These are phyloP conservation scores for Chrysanthemum lavandulifolium DNA, from an alignment of 129 eudicot genomes.

Conservation along the genomic window DNA sequence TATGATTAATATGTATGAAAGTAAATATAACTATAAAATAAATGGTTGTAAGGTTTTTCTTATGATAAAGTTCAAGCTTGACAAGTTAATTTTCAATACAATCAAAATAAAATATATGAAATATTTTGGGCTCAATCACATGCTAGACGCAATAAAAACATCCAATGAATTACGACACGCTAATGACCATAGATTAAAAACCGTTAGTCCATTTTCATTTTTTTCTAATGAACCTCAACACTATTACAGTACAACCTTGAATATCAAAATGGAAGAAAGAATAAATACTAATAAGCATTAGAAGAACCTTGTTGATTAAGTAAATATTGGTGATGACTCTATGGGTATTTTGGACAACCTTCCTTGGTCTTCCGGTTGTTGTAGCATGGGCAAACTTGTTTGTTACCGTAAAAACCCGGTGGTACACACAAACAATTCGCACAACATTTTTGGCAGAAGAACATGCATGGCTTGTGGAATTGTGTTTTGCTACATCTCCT, in stretches of 20 bases:
- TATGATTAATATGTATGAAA: too few relatives aligned
- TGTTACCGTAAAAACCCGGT: conserved; percentile 79
- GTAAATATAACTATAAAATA: too few relatives aligned
- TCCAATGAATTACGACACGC: too few relatives aligned
- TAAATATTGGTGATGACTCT: conserved; percentile 1
- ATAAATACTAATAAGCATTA: neutral
- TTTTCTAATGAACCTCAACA: neutral
- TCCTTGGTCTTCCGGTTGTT: conserved; percentile 90
- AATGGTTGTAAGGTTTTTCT: too few relatives aligned
- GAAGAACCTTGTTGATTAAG: neutral
- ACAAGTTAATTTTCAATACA: too few relatives aligned
- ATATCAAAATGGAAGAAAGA: neutral
- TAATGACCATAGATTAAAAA: too few relatives aligned
- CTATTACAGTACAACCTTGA: conserved; percentile 11
- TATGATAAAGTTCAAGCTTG: too few relatives aligned
- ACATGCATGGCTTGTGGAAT: conserved; percentile 88
- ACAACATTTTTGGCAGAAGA: conserved; percentile 84
- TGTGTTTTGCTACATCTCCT: conserved; percentile 77
- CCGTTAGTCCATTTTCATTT: too few relatives aligned
- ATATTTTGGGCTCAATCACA: too few relatives aligned
- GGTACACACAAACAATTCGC: conserved; percentile 80
- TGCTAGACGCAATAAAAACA: too few relatives aligned
- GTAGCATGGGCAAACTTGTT: conserved; percentile 85
- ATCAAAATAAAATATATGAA: too few relatives aligned
- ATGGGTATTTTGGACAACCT: conserved; percentile 90